These are phyloP conservation scores for Coffea canephora DNA, from an alignment of 257 asterid species.

Conservation along the genomic window DNA sequence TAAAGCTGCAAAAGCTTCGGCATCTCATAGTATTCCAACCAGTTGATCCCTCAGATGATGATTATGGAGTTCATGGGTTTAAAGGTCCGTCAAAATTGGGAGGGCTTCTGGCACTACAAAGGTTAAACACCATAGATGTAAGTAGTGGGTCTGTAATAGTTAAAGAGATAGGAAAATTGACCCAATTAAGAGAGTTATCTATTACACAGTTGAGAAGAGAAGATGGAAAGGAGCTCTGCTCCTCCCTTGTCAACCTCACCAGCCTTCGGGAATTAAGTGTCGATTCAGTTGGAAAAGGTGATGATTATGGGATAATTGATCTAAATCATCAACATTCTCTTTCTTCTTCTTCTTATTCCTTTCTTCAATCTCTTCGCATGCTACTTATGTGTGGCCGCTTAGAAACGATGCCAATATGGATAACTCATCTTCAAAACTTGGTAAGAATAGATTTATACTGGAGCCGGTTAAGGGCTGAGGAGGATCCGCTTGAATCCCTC, in stretches of 20 bases:
- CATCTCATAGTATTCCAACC: not conserved
- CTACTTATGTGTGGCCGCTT: too few species aligned
- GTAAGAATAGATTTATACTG: too few species aligned
- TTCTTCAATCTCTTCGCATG: too few species aligned
- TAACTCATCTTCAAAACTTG: too few species aligned
- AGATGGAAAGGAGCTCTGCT: constrained; percentile 23
- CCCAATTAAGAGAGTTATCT: constrained; percentile 20
- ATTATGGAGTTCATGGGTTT: not conserved
- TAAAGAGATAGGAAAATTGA: constrained; percentile 29
- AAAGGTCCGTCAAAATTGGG: constrained; percentile 20
- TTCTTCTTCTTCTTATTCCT: too few species aligned
- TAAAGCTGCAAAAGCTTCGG: constrained; percentile 24
- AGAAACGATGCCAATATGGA: too few species aligned
- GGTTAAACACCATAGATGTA: constrained; percentile 7
- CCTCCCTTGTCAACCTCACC: constrained; percentile 28
- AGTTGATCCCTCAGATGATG: not conserved
- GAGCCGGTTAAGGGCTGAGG: too few species aligned
- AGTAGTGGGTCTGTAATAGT: not conserved
- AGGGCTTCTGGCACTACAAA: not conserved
- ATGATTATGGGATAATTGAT: too few species aligned
- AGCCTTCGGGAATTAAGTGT: not conserved
- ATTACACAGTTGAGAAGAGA: constrained; percentile 25
- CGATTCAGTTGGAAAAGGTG: not conserved
- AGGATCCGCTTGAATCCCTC: too few species aligned
- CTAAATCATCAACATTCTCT: too few species aligned